Percentiles rank a stretch among this genome's conserved stretches.
Evolutionary conservation across 805 yeast species (phyloP).

Genomic region (Wickerhamomyces queroliae): DNA sequence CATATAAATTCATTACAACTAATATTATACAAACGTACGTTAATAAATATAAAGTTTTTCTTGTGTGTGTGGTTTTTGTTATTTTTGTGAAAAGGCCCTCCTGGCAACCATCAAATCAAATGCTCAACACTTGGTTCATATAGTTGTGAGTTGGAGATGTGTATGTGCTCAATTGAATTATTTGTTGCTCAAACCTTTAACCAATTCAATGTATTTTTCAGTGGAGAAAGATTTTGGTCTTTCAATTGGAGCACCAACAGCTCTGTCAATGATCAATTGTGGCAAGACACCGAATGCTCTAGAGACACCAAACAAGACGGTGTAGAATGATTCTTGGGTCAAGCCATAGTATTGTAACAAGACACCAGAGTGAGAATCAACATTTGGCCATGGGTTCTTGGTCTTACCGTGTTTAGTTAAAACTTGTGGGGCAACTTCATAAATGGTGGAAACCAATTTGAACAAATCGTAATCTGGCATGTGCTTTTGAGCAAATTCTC

Average conservation of each 20-base stretch:
- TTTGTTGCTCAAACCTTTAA: constrained; percentile 34
- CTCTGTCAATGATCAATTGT: constrained; percentile 80
- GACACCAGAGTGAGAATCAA: constrained; percentile 85
- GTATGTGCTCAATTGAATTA: constrained; percentile 2
- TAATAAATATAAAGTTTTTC: background rate
- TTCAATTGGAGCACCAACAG: constrained; percentile 76
- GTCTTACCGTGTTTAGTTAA: constrained; percentile 83
- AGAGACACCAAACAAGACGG: constrained; percentile 81
- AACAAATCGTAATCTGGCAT: constrained; percentile 76
- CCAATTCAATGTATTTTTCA: constrained; percentile 84
- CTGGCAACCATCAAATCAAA: background rate
- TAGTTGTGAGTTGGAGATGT: background rate
- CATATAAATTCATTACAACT: background rate
- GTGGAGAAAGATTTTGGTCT: constrained; percentile 94
- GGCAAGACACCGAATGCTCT: constrained; percentile 86
- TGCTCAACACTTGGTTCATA: background rate
- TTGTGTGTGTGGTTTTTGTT: too few species aligned
- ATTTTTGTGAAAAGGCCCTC: background rate
- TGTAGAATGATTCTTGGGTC: constrained; percentile 77
- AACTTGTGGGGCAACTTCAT: constrained; percentile 79
- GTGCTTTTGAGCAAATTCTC: constrained; percentile 72
- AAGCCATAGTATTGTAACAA: constrained; percentile 81
- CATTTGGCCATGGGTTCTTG: constrained; percentile 92
- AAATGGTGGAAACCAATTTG: constrained; percentile 71
- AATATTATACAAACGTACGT: background rate